Conservation (phyloP, 208 protist genomes). For the Crithidia bombi region DNA sequence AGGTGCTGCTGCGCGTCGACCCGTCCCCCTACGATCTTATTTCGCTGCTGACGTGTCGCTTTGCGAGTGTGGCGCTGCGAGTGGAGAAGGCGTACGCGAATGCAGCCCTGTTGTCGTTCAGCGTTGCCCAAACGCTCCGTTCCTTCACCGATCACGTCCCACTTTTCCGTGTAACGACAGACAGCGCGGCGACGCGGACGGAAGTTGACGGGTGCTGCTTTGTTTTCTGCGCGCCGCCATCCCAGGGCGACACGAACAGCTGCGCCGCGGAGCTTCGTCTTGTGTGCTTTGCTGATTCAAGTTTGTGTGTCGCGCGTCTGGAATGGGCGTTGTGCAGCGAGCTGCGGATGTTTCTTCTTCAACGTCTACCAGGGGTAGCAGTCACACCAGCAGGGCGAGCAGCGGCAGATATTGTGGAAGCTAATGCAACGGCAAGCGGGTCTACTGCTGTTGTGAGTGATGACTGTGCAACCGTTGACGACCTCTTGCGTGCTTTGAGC, state of each 20-base stretch:
- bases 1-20: slow-evolving; percentile 9
- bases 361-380: slow-evolving; percentile 18
- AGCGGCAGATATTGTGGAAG: background rate
- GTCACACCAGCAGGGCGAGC: background rate
- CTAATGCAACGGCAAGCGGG: too few relatives aligned
- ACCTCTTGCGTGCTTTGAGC: too few relatives aligned
- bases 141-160: slow-evolving; percentile 3
- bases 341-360: slow-evolving; percentile 15
- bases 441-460: background rate
- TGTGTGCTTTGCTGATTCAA: slow-evolving; percentile 12
- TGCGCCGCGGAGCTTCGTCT: slow-evolving; percentile 14
- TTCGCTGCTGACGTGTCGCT: slow-evolving; percentile 21
- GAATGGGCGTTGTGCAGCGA: slow-evolving; percentile 9
- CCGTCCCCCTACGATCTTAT: slow-evolving; percentile 18
- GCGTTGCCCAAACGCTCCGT: background rate
- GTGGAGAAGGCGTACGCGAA: slow-evolving; percentile 12
- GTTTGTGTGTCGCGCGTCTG: background rate
- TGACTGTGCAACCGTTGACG: too few relatives aligned
- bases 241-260: background rate
- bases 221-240: slow-evolving; percentile 7
- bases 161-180: background rate
- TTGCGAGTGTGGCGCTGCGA: slow-evolving; percentile 14
- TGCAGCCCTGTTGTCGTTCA: slow-evolving; percentile 15
- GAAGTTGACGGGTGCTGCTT: slow-evolving; percentile 15
- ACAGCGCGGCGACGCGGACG: background rate